Conservation (phyloP, 2,329 filamentous ascomycete species). For the Aspergillus cejpii region DNA sequence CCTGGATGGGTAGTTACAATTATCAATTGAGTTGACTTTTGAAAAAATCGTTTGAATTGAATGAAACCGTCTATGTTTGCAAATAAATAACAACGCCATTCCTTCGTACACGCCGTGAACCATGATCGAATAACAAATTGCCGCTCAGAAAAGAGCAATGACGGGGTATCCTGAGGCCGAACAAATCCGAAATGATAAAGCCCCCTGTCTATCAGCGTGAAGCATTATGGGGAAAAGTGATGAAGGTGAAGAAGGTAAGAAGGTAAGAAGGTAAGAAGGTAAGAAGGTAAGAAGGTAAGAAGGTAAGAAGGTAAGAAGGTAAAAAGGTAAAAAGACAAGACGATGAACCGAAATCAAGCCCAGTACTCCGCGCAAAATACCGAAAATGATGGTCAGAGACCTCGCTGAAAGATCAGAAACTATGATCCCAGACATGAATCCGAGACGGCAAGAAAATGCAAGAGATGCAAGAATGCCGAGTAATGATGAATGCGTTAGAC, state of each 20-base stretch:
- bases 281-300: constrained; percentile 2
- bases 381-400: constrained; percentile 6
- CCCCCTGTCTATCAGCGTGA: constrained; percentile 10
- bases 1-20: constrained; percentile 8
- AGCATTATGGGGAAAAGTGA: constrained; percentile 6
- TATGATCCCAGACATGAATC: constrained; percentile 2
- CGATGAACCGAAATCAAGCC: constrained; percentile 1
- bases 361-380: constrained; percentile 16
- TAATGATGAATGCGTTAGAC: not conserved
- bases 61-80: not conserved
- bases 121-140: constrained; percentile 18
- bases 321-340: constrained; percentile 1
- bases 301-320: constrained; percentile 6
- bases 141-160: constrained; percentile 23
- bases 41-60: not conserved
- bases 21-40: not conserved
- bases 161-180: constrained; percentile 33
- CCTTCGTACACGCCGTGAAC: constrained; percentile 1
- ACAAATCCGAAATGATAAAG: constrained; percentile 14
- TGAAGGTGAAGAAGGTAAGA: constrained; percentile 6
- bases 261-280: constrained; percentile 4
- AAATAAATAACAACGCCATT: constrained; percentile 4
- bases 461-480: not conserved
- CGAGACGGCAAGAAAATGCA: not conserved
- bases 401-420: constrained; percentile 7